Evolutionary conservation across 1,139 yeast genomes (phyloP), one percentile per base, ranked within the genome.

Genomic region (Magnusiomyces tetraspermus): DNA sequence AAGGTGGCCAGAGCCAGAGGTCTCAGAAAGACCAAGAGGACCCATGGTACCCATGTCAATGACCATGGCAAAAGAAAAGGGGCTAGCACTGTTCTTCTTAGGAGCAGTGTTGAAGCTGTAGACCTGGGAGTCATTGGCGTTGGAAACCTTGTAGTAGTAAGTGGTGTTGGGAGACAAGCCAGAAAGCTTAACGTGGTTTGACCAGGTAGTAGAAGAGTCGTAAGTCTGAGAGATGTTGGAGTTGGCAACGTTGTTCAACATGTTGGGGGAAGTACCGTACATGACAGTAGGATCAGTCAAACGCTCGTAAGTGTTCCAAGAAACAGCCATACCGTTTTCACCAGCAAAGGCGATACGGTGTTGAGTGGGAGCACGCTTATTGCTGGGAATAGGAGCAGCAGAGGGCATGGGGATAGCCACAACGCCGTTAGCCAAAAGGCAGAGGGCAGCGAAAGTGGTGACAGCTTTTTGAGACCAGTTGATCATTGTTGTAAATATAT

Each of bases 1-100:
- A 42, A 58, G 50, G 11, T 53, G 58, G 46, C 51, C 49, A 8
- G 47, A 44, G 28, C 57, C 54, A 15, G 62, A 49, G 37, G 55
- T 57, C 22, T 56, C 57, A 15, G 61, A 58, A 17, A 60, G 51
- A 15, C 66, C 65, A 31, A 58, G 46, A 15, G 57, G 57, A 0
- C 65, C 66, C 60, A 63, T 58, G 28, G 62, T 60, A 33, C 67
- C 67, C 55, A 63, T 51, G 48, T 63, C 67, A 17, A 60, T 60
- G 15, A 59, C 63, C 17, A 61, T 57, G 2, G 66, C 67, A 50
- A 61, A 59, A 10, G 59, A 45, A 51, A 62, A 63, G 24, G 57
- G 57, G 4, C 57, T 51, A 15, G 47, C 48, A 44, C 52, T 51
- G 15, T 60, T 61, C 17, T 24, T 28, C 23, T 47, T 21, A 22